Base-by-base conservation (phyloP, 441 rosid species). In the Cnidoscolus chayamansa region DNA sequence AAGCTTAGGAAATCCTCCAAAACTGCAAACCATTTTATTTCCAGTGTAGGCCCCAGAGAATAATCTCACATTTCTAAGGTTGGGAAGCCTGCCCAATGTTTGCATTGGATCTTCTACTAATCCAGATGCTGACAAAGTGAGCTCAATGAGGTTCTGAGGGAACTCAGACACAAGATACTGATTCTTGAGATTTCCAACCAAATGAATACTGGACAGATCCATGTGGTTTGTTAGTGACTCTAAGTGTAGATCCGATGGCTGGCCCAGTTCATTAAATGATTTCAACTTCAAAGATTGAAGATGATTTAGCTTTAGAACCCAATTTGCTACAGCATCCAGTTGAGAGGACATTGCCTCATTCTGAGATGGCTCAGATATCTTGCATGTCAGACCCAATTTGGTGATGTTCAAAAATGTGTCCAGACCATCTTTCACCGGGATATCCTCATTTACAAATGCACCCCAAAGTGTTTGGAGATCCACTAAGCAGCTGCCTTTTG, bases 381-480 rank as follows among this genome's bases (percentile, higher is more conserved):
- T 43, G 40, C 74, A 67, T 9, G 60, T 67, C 57, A 80, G 45
- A 0, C 80, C 78, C 48, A 80, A 63, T 58, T 71, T 80, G 43
- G 30, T 66, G n/a, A 80, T 35, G 7, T 37, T 56, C 25, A 31
- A 43, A 20, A 80, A 65, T 19, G 49, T 48, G 55, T 74, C 32
- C 16, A 80, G 63, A 32, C 72, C 73, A 57, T 68, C 54, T 49
- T 11, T 30, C 50, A 74, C 67, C 4, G 78, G 57, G 35, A 48
- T 71, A 17, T 51, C 58, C 17, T 58, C 83, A 50, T 59, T 54
- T 16, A 80, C 20, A 55, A 65, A 76, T 48, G 59, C 65, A 20
- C 80, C 83, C 62, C 75, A 73, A 7, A 80, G 58, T 0, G 83
- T 80, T 66, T 66, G 78, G 7, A 80, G 64, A 37, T 80, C 51